Conservation (phyloP, 2,329 filamentous ascomycete genomes). For the Stemphylium lycopersici region DNA sequence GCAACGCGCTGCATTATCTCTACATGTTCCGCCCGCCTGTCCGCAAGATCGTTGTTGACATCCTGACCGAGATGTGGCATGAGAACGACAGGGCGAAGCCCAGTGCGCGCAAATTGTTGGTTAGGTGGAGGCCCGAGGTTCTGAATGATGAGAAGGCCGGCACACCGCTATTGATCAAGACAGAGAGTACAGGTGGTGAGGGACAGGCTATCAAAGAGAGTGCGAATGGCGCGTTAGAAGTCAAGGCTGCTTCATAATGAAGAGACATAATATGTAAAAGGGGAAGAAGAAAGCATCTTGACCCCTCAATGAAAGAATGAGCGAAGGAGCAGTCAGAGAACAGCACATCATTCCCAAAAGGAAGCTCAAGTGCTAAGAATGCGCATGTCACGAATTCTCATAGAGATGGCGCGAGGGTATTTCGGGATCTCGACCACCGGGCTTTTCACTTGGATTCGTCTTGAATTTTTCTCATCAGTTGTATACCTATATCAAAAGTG, state of each 20-base stretch:
- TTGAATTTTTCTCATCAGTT: not conserved
- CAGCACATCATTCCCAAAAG: not conserved
- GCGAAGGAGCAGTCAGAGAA: not conserved
- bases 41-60: conserved; percentile 62
- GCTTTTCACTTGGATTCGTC: not conserved
- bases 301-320: not conserved
- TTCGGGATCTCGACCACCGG: not conserved
- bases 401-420: not conserved
- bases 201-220: conserved; percentile 26
- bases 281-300: not conserved
- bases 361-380: not conserved
- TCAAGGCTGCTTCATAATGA: conserved; percentile 32
- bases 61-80: conserved; percentile 64
- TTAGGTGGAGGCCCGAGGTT: conserved; percentile 61
- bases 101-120: conserved; percentile 60
- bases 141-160: conserved; percentile 35
- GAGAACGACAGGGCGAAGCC: conserved; percentile 54
- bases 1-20: conserved; percentile 62
- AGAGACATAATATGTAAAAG: not conserved
- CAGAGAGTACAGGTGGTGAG: conserved; percentile 21
- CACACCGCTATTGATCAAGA: conserved; percentile 26
- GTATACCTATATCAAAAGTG: not conserved
- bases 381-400: not conserved
- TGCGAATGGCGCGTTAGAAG: conserved; percentile 37
- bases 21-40: conserved; percentile 61